Evolutionary conservation across 345 rosid genomes (phyloP), one percentile per base, ranked within the genome.

Genomic region (Euclidium syriacum): DNA sequence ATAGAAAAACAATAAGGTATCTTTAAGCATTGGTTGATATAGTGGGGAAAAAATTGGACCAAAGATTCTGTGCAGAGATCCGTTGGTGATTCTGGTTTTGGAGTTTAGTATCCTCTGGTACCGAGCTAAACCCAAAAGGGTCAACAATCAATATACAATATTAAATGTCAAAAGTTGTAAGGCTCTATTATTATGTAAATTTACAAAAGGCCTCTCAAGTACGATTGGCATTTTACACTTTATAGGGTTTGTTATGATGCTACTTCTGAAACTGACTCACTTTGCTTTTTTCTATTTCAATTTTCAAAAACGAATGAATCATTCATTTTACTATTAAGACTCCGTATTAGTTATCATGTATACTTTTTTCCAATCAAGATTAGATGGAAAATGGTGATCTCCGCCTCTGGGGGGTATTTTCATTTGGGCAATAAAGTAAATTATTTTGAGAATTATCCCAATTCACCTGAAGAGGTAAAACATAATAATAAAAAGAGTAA

Each of bases 1-100:
- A 8, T 32, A 16, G 20, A 51, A 51, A n/a, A 50, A 58, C 66
- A 52, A 42, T 61, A 47, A 19, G 64, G 40, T 26, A 34, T 43
- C 15, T 19, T 17, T 12, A 24, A 19, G 42, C 39, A 52, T 53
- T 61, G 68, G 62, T 61, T 46, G 68, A 52, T 52, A 43, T 22
- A 7, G 47, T 52, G 74, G 57, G 56, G 41, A 6, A 22, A 30
- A 7, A 10, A 0, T 70, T 70, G 74, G 69, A 47, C 46, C 19
- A 70, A 70, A 62, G 69, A 70, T 70, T 70, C 58, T 53, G 69
- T 62, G 50, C 56, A 70, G 68, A 70, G 74, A 70, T 70, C 57
- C 35, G 50, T 39, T 53, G 58, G 52, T 70, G 75, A 70, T 70
- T 70, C 68, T 70, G 55, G 50, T 35, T 54, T 70, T 62, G 74